phyloP scores from a whole-genome alignment of 805 yeast species.

The Clavispora fructus region DNA sequence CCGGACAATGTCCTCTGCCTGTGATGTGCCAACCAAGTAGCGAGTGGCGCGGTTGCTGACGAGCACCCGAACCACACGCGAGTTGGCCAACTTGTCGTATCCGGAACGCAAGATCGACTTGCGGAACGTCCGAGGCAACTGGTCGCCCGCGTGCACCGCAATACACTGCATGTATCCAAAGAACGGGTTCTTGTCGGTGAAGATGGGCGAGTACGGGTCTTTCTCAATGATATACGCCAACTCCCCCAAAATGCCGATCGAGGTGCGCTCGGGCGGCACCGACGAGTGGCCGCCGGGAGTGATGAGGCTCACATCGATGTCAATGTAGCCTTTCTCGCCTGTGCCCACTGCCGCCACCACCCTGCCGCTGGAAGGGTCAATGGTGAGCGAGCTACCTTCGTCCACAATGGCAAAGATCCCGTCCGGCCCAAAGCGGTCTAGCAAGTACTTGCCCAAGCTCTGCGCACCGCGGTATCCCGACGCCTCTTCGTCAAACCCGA shows the following conservation, averaged over 20 bases:
- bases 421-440: slow-evolving; percentile 12
- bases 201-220: slow-evolving; percentile 16
- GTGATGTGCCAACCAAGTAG: slow-evolving; percentile 54
- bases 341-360: slow-evolving; percentile 45
- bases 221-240: slow-evolving; percentile 16
- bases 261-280: slow-evolving; percentile 25
- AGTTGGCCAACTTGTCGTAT: slow-evolving; percentile 28
- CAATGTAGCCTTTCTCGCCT: slow-evolving; percentile 47
- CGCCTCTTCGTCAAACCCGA: slow-evolving; percentile 18
- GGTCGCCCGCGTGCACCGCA: slow-evolving; percentile 15
- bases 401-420: slow-evolving; percentile 15
- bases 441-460: slow-evolving; percentile 10
- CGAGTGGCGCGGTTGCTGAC: slow-evolving; percentile 17
- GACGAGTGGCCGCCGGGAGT: slow-evolving; percentile 29
- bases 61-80: slow-evolving; percentile 26
- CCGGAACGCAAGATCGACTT: slow-evolving; percentile 32
- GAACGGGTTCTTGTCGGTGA: slow-evolving; percentile 21
- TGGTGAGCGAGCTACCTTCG: slow-evolving; percentile 24
- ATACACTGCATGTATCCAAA: slow-evolving; percentile 23
- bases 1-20: slow-evolving; percentile 58
- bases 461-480: slow-evolving; percentile 14
- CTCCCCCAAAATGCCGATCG: slow-evolving; percentile 24
- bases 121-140: slow-evolving; percentile 8
- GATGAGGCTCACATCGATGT: slow-evolving; percentile 30
- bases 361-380: slow-evolving; percentile 44